Conservation (phyloP, 2,329 filamentous ascomycete species). For the Trichocomaceae sp. region DNA sequence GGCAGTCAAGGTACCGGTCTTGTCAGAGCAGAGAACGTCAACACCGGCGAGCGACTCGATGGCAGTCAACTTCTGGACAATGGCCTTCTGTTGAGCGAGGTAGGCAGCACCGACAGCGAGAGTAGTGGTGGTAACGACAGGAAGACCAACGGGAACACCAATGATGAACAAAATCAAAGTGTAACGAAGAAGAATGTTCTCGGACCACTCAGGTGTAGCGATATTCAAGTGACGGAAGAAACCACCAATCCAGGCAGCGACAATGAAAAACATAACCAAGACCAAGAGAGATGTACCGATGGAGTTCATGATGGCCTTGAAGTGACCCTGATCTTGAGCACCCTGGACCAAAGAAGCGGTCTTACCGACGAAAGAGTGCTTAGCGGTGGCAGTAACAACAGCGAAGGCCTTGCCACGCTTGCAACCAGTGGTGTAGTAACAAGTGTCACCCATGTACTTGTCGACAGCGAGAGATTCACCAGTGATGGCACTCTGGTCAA, state of each 20-base stretch:
- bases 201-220: constrained; percentile 38
- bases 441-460: constrained; percentile 57
- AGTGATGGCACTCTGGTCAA: constrained; percentile 68
- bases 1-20: constrained; percentile 59
- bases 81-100: constrained; percentile 65
- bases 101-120: constrained; percentile 67
- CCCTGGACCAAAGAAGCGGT: constrained; percentile 64
- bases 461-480: constrained; percentile 61
- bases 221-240: constrained; percentile 63
- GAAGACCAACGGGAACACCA: constrained; percentile 67
- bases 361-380: constrained; percentile 64
- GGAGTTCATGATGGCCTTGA: constrained; percentile 72
- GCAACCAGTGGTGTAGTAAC: constrained; percentile 70
- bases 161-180: constrained; percentile 63
- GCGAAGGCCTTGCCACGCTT: constrained; percentile 67
- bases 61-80: constrained; percentile 67
- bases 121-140: constrained; percentile 66
- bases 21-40: constrained; percentile 68
- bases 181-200: constrained; percentile 57
- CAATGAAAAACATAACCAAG: constrained; percentile 65
- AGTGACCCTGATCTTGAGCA: constrained; percentile 65
- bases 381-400: constrained; percentile 57
- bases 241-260: constrained; percentile 63
- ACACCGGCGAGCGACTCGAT: constrained; percentile 66
- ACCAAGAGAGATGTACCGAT: constrained; percentile 64